phyloP scores from a whole-genome alignment of 1,284 basidiomycete species.

The Heliocybe sulcata region DNA sequence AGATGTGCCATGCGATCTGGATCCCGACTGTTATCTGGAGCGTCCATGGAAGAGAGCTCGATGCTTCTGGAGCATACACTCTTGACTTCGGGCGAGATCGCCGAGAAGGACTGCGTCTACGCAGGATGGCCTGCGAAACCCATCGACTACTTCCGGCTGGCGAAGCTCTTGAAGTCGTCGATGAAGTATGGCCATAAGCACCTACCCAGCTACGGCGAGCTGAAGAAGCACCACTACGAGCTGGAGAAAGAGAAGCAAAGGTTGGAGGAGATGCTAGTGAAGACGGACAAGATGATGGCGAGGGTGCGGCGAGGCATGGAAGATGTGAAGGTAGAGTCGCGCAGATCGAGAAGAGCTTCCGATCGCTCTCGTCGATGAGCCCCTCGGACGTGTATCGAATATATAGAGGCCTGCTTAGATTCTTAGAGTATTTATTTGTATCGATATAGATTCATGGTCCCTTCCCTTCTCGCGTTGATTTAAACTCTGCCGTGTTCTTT shows the following conservation, averaged over 20 bases:
- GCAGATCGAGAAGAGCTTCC: not conserved
- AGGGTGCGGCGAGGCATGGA: not conserved
- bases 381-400: too few relatives aligned
- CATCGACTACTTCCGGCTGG: constrained; percentile 10
- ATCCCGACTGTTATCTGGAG: constrained; percentile 39
- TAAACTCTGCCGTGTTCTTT: not conserved
- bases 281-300: not conserved
- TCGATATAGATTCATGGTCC: not conserved
- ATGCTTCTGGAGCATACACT: constrained; percentile 42
- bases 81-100: constrained; percentile 38
- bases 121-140: constrained; percentile 33
- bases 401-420: not conserved
- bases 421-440: too few relatives aligned
- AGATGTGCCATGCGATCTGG: constrained; percentile 24
- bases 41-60: constrained; percentile 39
- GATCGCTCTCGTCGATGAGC: too few relatives aligned
- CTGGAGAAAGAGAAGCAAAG: not conserved
- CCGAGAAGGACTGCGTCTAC: constrained; percentile 31
- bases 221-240: not conserved
- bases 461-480: not conserved
- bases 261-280: not conserved
- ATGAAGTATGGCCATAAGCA: not conserved
- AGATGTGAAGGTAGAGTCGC: not conserved
- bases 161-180: not conserved
- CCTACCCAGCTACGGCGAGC: not conserved